Conservation (phyloP, 192 early-diverging fungal genomes). For the Spinellus fusiger region DNA sequence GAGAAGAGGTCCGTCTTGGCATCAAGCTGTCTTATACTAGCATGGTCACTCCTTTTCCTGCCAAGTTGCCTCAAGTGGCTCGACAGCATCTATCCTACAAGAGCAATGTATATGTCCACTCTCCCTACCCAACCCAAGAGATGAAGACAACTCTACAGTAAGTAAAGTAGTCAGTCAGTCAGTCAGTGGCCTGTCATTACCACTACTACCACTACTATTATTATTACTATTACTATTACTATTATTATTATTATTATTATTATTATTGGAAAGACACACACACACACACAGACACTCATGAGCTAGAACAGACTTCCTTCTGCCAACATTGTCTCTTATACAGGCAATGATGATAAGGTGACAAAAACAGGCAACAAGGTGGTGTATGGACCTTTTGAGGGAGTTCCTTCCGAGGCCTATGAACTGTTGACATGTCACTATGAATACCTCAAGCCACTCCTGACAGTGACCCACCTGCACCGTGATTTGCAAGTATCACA, state of each 20-base stretch:
- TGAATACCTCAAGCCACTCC: constrained; percentile 48
- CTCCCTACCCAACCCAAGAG: constrained; percentile 63
- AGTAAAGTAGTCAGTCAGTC: constrained; percentile 8
- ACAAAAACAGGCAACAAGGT: constrained; percentile 50
- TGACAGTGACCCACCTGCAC: constrained; percentile 49
- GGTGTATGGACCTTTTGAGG: constrained; percentile 66
- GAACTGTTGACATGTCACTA: constrained; percentile 58
- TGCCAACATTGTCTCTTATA: constrained; percentile 32
- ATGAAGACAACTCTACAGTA: constrained; percentile 79
- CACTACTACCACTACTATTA: background rate
- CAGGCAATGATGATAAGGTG: constrained; percentile 26
- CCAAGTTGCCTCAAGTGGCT: constrained; percentile 51
- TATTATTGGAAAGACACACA: too few relatives aligned
- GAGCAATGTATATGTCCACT: constrained; percentile 55
- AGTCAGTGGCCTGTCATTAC: background rate
- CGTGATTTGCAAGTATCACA: constrained; percentile 83
- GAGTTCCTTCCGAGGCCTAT: constrained; percentile 35
- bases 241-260: background rate
- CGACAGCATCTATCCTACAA: constrained; percentile 61
- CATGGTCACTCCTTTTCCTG: constrained; percentile 46
- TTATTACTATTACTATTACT: background rate
- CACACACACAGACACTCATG: too few relatives aligned
- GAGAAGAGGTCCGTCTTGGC: constrained; percentile 55
- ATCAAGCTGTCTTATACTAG: constrained; percentile 45
- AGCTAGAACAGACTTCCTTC: constrained; percentile 37